Conservation (phyloP, 768 basidiomycete species). For the Tylopilus plumbeoviolaceoides region DNA sequence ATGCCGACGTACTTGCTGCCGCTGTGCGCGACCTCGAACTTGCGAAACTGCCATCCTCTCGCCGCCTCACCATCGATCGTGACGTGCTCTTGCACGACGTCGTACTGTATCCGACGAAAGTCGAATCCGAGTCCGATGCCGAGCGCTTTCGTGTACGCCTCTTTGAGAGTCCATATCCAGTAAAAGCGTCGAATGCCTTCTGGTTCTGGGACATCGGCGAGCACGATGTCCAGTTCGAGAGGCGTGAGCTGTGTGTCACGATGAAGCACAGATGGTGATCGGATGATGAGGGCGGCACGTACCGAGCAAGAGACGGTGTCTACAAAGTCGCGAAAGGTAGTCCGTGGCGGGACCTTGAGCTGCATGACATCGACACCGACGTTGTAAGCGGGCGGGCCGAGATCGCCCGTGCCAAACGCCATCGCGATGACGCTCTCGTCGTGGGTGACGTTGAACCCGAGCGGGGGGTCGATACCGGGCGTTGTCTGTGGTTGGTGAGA, state of each 20-base stretch:
- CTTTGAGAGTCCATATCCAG: slow-evolving; percentile 88
- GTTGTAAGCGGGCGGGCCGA: slow-evolving; percentile 51
- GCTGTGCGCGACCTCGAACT: slow-evolving; percentile 49
- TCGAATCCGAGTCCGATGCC: slow-evolving; percentile 83
- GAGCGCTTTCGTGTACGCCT: slow-evolving; percentile 87
- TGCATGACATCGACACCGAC: slow-evolving; percentile 85
- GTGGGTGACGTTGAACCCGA: slow-evolving; percentile 81
- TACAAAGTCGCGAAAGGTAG: slow-evolving; percentile 57
- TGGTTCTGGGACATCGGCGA: slow-evolving; percentile 38
- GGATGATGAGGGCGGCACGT: not conserved
- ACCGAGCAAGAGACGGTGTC: slow-evolving; percentile 66
- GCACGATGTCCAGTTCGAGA: slow-evolving; percentile 31
- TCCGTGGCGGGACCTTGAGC: slow-evolving; percentile 55
- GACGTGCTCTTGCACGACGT: slow-evolving; percentile 47
- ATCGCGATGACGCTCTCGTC: slow-evolving; percentile 72
- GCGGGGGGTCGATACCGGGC: slow-evolving; percentile 43
- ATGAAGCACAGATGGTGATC: slow-evolving; percentile 7
- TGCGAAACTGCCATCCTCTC: slow-evolving; percentile 64
- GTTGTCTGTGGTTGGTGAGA: slow-evolving; percentile 37
- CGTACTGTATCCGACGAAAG: slow-evolving; percentile 71
- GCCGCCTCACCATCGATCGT: slow-evolving; percentile 56
- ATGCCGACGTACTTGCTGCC: slow-evolving; percentile 62
- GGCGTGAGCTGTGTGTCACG: slow-evolving; percentile 36
- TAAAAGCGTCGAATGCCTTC: slow-evolving; percentile 65
- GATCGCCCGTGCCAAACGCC: slow-evolving; percentile 45